phyloP scores from a whole-genome alignment of 345 rosid species.

The Gossypium stocksii region DNA sequence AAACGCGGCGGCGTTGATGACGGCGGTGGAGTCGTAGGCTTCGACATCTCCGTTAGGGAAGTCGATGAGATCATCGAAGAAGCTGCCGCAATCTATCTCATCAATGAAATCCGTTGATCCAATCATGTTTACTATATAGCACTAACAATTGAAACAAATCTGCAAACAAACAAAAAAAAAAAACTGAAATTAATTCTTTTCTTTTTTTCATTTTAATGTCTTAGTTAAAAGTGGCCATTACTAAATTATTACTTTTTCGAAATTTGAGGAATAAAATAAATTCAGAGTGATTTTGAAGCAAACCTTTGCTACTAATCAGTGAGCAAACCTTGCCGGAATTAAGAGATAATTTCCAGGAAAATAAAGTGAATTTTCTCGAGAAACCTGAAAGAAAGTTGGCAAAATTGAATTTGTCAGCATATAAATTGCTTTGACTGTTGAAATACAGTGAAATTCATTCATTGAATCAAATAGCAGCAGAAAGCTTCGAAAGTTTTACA shows the following conservation, averaged over 20 bases:
- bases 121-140: constrained; percentile 41
- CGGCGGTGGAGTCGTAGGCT: constrained; percentile 16
- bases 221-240: no score
- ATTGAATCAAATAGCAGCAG: neutral
- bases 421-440: neutral
- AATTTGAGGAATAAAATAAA: no score
- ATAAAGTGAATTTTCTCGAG: neutral
- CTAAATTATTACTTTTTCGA: no score
- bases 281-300: no score
- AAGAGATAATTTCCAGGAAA: neutral
- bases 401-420: neutral
- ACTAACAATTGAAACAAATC: neutral
- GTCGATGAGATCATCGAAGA: constrained; percentile 61
- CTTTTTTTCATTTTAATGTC: no score
- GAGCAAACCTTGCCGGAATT: neutral
- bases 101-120: constrained; percentile 61
- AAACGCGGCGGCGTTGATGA: constrained; percentile 23
- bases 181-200: no score
- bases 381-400: constrained; percentile 9
- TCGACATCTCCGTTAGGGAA: constrained; percentile 49
- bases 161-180: neutral
- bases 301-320: neutral
- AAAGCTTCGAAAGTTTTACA: neutral
- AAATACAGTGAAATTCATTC: neutral
- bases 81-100: constrained; percentile 84